Conservation (phyloP, 106 monocot genomes). For the Acorus calamus region DNA sequence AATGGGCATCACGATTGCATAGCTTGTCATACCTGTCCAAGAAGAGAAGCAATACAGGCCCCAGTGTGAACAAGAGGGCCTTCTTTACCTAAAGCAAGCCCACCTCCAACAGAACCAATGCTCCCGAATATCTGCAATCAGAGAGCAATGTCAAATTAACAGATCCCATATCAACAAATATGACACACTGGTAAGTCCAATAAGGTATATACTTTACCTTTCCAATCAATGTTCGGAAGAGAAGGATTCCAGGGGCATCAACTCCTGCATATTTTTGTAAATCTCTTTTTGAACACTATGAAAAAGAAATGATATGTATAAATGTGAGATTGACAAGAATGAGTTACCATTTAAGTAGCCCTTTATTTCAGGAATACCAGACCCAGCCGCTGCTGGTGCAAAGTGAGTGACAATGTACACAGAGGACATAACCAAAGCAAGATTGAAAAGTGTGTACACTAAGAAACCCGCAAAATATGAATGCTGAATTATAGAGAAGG, state of each 20-base stretch:
- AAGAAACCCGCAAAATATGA: conserved; percentile 92
- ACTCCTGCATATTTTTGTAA: conserved; percentile 49
- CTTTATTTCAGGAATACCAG: conserved; percentile 99
- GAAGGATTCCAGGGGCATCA: conserved; percentile 95
- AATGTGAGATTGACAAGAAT: not conserved
- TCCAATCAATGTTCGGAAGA: conserved; percentile 91
- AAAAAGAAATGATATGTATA: not conserved
- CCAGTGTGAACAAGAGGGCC: conserved; percentile 99
- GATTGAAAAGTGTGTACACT: conserved; percentile 70
- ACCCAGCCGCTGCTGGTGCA: conserved; percentile 98
- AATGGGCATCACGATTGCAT: too few species aligned
- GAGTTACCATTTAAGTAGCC: conserved; percentile 89
- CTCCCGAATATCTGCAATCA: conserved; percentile 81
- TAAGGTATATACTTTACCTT: conserved; percentile 31
- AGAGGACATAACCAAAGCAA: conserved; percentile 82
- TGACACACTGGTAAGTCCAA: too few species aligned
- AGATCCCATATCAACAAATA: not conserved
- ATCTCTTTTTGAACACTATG: not conserved
- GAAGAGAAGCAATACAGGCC: conserved; percentile 96
- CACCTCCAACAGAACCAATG: conserved; percentile 96
- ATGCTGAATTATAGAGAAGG: conserved; percentile 84
- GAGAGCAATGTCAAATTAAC: not conserved
- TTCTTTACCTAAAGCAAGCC: conserved; percentile 96
- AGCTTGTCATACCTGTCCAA: conserved; percentile 64
- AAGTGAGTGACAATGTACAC: conserved; percentile 81